Percentiles rank a stretch among this genome's conserved stretches.
Evolutionary conservation across 345 rosid genomes (phyloP).

Genomic region (Hibiscus mutabilis): DNA sequence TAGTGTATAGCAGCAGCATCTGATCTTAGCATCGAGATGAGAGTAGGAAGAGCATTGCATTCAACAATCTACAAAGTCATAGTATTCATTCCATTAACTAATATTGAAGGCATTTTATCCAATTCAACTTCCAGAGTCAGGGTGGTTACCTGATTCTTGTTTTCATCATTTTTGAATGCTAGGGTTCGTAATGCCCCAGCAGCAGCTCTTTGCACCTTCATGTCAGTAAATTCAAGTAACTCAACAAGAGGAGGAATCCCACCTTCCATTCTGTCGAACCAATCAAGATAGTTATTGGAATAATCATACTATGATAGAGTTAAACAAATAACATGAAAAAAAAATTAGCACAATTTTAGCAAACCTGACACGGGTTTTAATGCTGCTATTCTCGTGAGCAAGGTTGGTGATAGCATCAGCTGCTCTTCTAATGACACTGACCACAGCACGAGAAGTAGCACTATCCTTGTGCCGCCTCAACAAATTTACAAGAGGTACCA

Average conservation of each 20-base stretch:
- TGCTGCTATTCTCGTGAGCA: conserved; percentile 95
- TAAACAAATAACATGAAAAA: conserved; percentile 10
- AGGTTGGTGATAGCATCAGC: conserved; percentile 98
- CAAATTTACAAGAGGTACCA: conserved; percentile 71
- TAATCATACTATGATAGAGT: not conserved
- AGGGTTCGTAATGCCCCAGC: conserved; percentile 95
- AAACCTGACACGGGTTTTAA: conserved; percentile 92
- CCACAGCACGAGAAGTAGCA: conserved; percentile 61
- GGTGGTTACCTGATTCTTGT: conserved; percentile 69
- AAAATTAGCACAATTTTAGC: conserved; percentile 18
- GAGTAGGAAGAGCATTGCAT: conserved; percentile 90
- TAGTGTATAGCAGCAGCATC: conserved; percentile 97
- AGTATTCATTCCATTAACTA: conserved; percentile 9
- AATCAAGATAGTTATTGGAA: conserved; percentile 16
- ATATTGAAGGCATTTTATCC: conserved; percentile 6
- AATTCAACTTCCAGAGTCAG: conserved; percentile 15
- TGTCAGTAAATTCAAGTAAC: conserved; percentile 76
- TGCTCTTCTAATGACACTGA: conserved; percentile 88
- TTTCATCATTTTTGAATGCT: conserved; percentile 93
- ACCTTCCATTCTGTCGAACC: conserved; percentile 67
- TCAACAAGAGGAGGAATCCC: conserved; percentile 97
- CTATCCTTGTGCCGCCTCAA: conserved; percentile 65
- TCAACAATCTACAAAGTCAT: conserved; percentile 72
- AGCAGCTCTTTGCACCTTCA: conserved; percentile 97
- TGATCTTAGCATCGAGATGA: conserved; percentile 87